These are phyloP conservation scores for Exophiala spinifera DNA, from an alignment of 2,329 filamentous ascomycete species.

Conservation along the genomic window DNA sequence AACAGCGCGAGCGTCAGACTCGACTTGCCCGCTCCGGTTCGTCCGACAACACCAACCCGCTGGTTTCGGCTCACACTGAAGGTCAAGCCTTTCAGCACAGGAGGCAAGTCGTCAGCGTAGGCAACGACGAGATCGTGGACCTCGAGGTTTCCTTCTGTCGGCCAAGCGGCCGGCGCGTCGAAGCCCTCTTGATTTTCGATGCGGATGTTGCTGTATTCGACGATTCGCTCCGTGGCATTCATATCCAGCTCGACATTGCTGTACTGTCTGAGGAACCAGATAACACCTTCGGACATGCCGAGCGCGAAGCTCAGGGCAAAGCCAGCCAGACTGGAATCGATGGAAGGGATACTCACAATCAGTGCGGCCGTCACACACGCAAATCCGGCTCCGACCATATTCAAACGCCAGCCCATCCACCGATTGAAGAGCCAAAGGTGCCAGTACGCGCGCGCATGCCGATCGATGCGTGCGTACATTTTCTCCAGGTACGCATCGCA, in stretches of 20 bases:
- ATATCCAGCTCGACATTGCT: constrained; percentile 72
- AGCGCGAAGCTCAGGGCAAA: constrained; percentile 73
- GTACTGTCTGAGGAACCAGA: constrained; percentile 66
- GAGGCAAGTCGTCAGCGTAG: constrained; percentile 68
- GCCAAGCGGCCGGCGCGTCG: constrained; percentile 69
- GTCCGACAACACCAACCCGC: constrained; percentile 71
- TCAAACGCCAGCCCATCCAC: constrained; percentile 74
- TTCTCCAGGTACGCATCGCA: constrained; percentile 62
- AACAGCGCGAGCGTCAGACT: constrained; percentile 73
- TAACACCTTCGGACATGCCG: constrained; percentile 62
- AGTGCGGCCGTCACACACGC: constrained; percentile 62
- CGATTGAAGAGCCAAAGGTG: constrained; percentile 70
- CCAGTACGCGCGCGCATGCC: constrained; percentile 63
- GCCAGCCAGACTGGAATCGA: constrained; percentile 69
- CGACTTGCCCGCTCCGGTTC: constrained; percentile 76
- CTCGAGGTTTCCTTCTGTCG: constrained; percentile 68
- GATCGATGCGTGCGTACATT: constrained; percentile 69
- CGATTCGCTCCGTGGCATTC: constrained; percentile 72
- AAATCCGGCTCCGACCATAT: constrained; percentile 66
- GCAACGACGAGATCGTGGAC: constrained; percentile 68
- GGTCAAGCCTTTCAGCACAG: constrained; percentile 66
- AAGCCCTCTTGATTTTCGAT: constrained; percentile 64
- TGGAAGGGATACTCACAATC: constrained; percentile 58
- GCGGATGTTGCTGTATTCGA: constrained; percentile 68
- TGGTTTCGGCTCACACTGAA: constrained; percentile 67